Percentiles rank a stretch among this genome's conserved stretches.
Conservation (phyloP, 108 stramenopile genomes). For the Epipyxis sp. region DNA sequence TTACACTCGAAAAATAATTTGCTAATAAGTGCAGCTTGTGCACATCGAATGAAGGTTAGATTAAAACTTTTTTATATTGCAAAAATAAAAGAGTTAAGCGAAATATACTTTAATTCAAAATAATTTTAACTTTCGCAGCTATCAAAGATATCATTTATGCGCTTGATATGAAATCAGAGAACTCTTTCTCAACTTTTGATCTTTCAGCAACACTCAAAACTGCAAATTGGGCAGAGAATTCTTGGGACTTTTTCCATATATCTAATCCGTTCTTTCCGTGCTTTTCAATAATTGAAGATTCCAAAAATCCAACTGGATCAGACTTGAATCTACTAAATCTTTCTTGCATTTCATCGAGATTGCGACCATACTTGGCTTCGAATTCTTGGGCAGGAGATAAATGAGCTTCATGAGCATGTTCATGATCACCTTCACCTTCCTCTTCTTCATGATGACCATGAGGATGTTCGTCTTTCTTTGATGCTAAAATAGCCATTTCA, state of each 20-base stretch:
- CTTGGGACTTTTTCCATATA: neutral
- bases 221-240: neutral
- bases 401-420: too few species aligned
- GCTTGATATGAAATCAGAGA: neutral
- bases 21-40: too few species aligned
- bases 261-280: neutral
- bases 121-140: too few species aligned
- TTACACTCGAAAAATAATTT: too few species aligned
- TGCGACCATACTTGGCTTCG: constrained; percentile 4
- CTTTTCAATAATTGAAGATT: neutral
- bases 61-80: too few species aligned
- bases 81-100: too few species aligned
- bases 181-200: neutral
- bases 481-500: neutral
- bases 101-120: too few species aligned
- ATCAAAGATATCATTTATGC: too few species aligned
- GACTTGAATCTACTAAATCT: neutral
- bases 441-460: neutral
- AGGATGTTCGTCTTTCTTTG: neutral
- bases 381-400: neutral
- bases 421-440: neutral
- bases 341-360: neutral
- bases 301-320: neutral
- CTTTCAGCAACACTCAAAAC: neutral
- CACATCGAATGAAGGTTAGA: too few species aligned